Evolutionary conservation across 202 grass and related monocot genomes (phyloP).

Genomic region (Carex sylvatica): DNA sequence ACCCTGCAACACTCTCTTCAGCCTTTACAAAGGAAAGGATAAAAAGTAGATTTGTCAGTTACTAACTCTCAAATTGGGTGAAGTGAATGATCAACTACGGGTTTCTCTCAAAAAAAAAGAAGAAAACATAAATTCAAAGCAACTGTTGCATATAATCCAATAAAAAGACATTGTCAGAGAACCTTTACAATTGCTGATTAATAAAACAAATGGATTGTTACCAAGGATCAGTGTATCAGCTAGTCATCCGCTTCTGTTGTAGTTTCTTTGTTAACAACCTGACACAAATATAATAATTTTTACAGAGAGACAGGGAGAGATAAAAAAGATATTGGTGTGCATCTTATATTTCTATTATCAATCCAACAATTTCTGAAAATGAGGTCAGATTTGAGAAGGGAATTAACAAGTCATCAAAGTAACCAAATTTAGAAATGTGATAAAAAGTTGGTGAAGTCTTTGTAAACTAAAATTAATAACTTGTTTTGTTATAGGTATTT

Average conservation of each 20-base stretch:
- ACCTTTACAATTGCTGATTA: background rate
- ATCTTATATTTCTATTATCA: background rate
- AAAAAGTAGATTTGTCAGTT: background rate
- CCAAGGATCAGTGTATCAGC: constrained; percentile 2
- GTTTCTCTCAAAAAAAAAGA: too few species aligned
- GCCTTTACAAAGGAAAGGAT: background rate
- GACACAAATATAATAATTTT: background rate
- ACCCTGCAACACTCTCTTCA: background rate
- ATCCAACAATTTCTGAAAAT: background rate
- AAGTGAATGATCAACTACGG: background rate
- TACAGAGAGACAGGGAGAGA: background rate
- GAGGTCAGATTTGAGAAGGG: background rate
- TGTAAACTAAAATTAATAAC: background rate
- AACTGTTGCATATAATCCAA: background rate
- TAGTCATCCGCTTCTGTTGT: constrained; percentile 17
- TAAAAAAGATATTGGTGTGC: background rate
- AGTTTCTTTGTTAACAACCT: constrained; percentile 21
- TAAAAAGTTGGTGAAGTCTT: background rate
- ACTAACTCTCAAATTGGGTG: background rate
- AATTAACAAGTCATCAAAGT: background rate
- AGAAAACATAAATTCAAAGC: background rate
- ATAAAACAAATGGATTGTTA: background rate
- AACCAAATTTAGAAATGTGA: background rate
- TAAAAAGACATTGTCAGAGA: background rate
- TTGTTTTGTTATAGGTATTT: background rate